Evolutionary conservation across 106 monocot genomes (phyloP).

Genomic region (Xerophyta viscosa): DNA sequence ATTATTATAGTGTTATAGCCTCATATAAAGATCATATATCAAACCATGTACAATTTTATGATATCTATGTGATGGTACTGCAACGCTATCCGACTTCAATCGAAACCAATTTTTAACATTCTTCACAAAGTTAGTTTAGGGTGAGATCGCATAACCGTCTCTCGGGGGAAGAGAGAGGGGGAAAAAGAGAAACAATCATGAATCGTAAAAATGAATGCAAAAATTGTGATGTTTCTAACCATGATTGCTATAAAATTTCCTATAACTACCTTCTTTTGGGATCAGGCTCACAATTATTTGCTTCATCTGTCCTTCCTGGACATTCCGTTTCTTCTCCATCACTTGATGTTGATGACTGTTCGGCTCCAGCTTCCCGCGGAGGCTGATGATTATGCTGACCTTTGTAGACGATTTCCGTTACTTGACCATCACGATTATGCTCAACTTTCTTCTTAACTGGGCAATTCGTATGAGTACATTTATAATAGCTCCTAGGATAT

Average conservation of each 20-base stretch:
- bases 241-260: neutral
- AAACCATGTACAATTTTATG: no score
- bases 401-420: conserved; percentile 61
- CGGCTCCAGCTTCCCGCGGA: conserved; percentile 19
- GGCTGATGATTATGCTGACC: conserved; percentile 52
- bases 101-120: no score
- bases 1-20: no score
- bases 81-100: no score
- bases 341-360: conserved; percentile 16
- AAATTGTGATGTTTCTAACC: no score
- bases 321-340: conserved; percentile 19
- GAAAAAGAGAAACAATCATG: no score
- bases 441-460: conserved; percentile 75
- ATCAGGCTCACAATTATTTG: conserved; percentile 14
- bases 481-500: conserved; percentile 62
- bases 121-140: no score
- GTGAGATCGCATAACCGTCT: no score
- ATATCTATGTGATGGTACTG: no score
- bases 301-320: conserved; percentile 10
- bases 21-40: no score
- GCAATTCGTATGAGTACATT: conserved; percentile 55
- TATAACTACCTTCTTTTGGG: conserved; percentile 20
- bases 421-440: conserved; percentile 48
- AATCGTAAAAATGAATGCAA: no score
- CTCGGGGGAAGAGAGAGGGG: no score